Percentiles rank a stretch among this genome's conserved stretches.
Conservation (phyloP, 352 stramenopile genomes). For the Phytophthora pini region DNA sequence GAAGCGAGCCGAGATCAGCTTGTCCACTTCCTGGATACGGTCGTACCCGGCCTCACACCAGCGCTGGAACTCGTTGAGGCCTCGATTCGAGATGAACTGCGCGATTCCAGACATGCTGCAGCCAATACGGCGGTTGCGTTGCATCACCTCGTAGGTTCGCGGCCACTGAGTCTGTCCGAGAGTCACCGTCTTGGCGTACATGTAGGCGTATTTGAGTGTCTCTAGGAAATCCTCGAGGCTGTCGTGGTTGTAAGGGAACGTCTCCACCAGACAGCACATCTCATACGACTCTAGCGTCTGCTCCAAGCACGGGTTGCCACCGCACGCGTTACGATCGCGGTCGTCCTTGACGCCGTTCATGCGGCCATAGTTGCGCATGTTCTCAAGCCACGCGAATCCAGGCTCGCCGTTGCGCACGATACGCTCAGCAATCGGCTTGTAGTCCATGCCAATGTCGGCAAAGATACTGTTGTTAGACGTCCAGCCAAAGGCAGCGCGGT, state of each 20-base stretch:
- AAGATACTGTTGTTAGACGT: conserved; percentile 96
- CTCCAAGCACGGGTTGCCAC: conserved; percentile 94
- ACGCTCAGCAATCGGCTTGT: conserved; percentile 83
- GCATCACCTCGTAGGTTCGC: conserved; percentile 92
- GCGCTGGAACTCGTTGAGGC: conserved; percentile 81
- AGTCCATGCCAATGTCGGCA: conserved; percentile 93
- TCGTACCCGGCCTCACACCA: conserved; percentile 92
- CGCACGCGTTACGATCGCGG: conserved; percentile 80
- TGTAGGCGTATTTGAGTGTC: conserved; percentile 88
- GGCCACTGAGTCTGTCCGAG: conserved; percentile 92
- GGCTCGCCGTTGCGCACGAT: conserved; percentile 92
- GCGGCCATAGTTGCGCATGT: conserved; percentile 91
- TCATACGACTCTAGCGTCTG: conserved; percentile 94
- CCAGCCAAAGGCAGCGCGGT: conserved; percentile 90
- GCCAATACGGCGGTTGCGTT: conserved; percentile 92
- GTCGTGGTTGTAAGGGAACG: conserved; percentile 90
- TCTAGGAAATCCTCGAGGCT: conserved; percentile 88
- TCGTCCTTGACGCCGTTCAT: conserved; percentile 90
- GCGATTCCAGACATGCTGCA: conserved; percentile 94
- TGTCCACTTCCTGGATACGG: conserved; percentile 77
- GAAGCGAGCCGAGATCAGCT: conserved; percentile 71
- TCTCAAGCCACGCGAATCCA: conserved; percentile 95
- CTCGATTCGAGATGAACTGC: conserved; percentile 89
- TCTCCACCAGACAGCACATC: conserved; percentile 96
- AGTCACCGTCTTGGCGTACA: conserved; percentile 96